Evolutionary conservation across 176 grass and related monocot genomes (phyloP).

Genomic region (Themeda triandra): DNA sequence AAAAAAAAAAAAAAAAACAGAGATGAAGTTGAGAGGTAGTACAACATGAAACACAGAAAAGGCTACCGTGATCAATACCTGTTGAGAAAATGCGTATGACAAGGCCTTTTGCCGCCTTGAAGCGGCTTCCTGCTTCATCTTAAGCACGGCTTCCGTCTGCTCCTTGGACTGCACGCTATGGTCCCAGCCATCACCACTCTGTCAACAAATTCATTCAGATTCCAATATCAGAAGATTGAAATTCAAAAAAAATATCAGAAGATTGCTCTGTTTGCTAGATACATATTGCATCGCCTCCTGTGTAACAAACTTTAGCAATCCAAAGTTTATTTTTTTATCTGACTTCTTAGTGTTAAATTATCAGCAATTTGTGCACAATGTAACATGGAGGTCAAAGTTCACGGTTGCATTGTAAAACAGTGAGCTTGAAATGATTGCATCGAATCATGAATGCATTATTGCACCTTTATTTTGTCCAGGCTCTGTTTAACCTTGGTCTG

Average conservation of each 20-base stretch:
- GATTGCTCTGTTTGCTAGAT: neutral
- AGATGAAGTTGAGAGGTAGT: slow-evolving; percentile 18
- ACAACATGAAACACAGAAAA: neutral
- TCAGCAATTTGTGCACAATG: neutral
- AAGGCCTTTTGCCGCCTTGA: slow-evolving; percentile 61
- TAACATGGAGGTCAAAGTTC: neutral
- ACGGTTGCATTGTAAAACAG: neutral
- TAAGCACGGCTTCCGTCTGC: slow-evolving; percentile 47
- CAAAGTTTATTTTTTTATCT: neutral
- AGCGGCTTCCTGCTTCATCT: slow-evolving; percentile 65
- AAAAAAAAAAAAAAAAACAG: too few relatives aligned
- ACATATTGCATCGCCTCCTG: too few relatives aligned
- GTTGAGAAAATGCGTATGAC: slow-evolving; percentile 78
- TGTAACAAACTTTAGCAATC: too few relatives aligned
- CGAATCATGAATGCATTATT: neutral
- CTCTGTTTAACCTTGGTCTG: slow-evolving; percentile 57
- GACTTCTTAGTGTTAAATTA: neutral
- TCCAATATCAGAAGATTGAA: neutral
- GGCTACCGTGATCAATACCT: slow-evolving; percentile 27
- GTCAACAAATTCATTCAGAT: slow-evolving; percentile 9
- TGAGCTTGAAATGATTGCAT: neutral
- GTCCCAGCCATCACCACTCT: slow-evolving; percentile 73
- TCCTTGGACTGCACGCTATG: slow-evolving; percentile 69
- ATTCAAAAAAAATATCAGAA: too few relatives aligned
- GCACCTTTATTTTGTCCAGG: slow-evolving; percentile 58